These are phyloP conservation scores for Besnoitia besnoiti DNA, from an alignment of 169 alveolate genomes.

Conservation along the genomic window DNA sequence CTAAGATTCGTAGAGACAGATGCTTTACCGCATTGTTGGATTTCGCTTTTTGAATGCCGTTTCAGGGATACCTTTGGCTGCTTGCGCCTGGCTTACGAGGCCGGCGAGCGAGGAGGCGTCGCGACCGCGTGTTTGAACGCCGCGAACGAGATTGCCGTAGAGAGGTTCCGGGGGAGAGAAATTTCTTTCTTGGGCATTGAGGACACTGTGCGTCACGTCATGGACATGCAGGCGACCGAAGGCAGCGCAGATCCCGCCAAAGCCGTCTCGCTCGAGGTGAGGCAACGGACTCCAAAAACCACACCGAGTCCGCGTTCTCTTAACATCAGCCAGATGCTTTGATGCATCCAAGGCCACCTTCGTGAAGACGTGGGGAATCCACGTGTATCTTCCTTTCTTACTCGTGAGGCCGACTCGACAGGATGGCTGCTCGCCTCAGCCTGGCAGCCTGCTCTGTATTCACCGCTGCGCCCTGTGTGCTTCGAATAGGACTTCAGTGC, in stretches of 20 bases:
- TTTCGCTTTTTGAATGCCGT: not conserved
- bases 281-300: not conserved
- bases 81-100: constrained; percentile 81
- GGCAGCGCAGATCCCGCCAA: not conserved
- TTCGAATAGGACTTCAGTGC: too few relatives aligned
- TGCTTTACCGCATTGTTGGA: too few relatives aligned
- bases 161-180: constrained; percentile 72
- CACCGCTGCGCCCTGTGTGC: too few relatives aligned
- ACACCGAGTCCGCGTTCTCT: not conserved
- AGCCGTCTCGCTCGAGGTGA: constrained; percentile 57
- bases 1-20: too few relatives aligned
- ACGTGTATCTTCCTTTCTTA: too few relatives aligned
- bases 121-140: constrained; percentile 86
- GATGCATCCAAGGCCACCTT: not conserved
- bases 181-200: constrained; percentile 75
- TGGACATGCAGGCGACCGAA: constrained; percentile 43
- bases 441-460: too few relatives aligned
- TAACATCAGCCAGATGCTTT: not conserved
- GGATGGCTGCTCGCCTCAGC: too few relatives aligned
- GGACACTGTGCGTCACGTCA: constrained; percentile 65
- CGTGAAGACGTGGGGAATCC: not conserved
- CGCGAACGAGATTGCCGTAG: constrained; percentile 85
- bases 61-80: constrained; percentile 80
- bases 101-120: constrained; percentile 83
- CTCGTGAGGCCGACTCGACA: too few relatives aligned